A percentile compares a stretch with the other conserved stretches of the same genome.
Evolutionary conservation across 2,329 filamentous ascomycete genomes (phyloP).

Genomic region (Penicillium sp.): DNA sequence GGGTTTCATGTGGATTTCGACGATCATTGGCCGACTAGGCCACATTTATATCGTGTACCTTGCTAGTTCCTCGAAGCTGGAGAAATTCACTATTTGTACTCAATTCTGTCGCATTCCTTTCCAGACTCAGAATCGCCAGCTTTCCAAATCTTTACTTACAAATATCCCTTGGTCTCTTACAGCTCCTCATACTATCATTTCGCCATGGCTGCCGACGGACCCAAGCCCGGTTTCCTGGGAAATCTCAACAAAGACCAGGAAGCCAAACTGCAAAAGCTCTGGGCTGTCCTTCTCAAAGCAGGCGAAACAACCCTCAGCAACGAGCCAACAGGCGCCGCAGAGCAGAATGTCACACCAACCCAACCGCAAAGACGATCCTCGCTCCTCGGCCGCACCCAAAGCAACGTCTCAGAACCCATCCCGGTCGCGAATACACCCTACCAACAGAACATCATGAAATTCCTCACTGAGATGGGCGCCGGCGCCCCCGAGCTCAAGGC

Average conservation of each 20-base stretch:
- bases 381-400: constrained; percentile 39
- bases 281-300: constrained; percentile 72
- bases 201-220: constrained; percentile 21
- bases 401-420: constrained; percentile 63
- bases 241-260: constrained; percentile 85
- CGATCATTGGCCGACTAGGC: constrained; percentile 5
- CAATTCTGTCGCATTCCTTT: not conserved
- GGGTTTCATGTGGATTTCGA: constrained; percentile 25
- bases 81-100: not conserved
- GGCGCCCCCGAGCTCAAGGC: constrained; percentile 63
- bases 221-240: constrained; percentile 66
- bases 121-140: not conserved
- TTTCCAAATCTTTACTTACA: not conserved
- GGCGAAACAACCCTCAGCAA: constrained; percentile 62
- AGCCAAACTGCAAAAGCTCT: constrained; percentile 81
- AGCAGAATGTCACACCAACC: constrained; percentile 28
- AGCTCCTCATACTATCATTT: not conserved
- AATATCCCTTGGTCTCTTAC: not conserved
- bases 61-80: not conserved
- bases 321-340: constrained; percentile 46
- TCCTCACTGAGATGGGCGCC: constrained; percentile 23
- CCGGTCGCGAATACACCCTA: constrained; percentile 53
- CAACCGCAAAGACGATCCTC: constrained; percentile 40
- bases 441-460: constrained; percentile 22
- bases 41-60: constrained; percentile 8